Base-by-base conservation (phyloP, 2,329 filamentous ascomycete species). In the Gnomoniopsis sp. region DNA sequence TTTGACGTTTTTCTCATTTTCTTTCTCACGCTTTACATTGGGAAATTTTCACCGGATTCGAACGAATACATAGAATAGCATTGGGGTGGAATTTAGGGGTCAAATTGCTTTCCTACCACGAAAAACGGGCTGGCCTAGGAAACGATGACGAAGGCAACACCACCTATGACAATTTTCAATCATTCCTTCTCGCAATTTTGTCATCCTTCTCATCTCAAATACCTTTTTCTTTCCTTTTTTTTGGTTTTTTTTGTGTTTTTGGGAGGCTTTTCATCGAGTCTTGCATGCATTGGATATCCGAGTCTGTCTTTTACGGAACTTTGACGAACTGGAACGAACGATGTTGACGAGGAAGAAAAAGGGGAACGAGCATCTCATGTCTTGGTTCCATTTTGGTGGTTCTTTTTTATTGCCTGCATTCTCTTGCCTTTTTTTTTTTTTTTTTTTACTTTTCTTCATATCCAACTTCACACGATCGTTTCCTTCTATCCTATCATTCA, bases 281-380 rank as follows among this genome's bases (percentile, higher is more conserved):
- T 44, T 51, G 21, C 30, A 22, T 21, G 51, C 51, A 46, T 43
- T 33, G 26, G 44, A 55, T 55, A 49, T 53, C 26, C 52, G 49
- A 53, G 52, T 59, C 36, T 61, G 52, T 59, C 49, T 23, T 53
- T 56, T 50, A 51, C 30, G 55, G 53, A 44, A 22, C 36, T 52
- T 58, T 51, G 26, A 61, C 55, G 55, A 55, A 38, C 36, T 53
- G 52, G 49, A 50, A 41, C 47, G 55, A 43, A 55, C 53, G 59
- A 59, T 54, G 48, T 55, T 55, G 48, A 61, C 48, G 59, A 59
- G 56, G 49, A 49, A 48, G 17, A 51, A 22, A n/a, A 47, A 33
- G 23, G 23, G 38, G 36, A 46, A 33, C 38, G 55, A 46, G 23
- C 11, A 48, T 23, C 49, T 55, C 49, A 30, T 41, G 59, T 53